Evolutionary conservation across 2,329 filamentous ascomycete genomes (phyloP).

Genomic region (Xylaria sp.): DNA sequence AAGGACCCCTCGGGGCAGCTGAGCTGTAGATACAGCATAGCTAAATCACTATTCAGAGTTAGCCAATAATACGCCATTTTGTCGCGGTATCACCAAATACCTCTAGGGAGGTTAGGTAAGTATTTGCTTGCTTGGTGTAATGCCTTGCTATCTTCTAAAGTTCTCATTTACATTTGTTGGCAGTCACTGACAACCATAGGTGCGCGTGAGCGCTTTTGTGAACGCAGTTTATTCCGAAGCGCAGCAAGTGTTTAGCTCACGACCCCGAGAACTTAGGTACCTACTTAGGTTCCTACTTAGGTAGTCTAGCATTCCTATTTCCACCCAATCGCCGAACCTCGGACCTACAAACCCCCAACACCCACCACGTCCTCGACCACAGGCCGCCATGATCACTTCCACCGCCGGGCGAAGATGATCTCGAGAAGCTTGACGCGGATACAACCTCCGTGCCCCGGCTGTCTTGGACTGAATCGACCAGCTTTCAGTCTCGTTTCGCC

Average conservation of each 20-base stretch:
- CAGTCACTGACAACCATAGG: too few relatives aligned
- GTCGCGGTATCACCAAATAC: conserved; percentile 22
- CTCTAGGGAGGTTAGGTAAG: too few relatives aligned
- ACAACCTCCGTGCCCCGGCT: conserved; percentile 29
- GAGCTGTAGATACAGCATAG: too few relatives aligned
- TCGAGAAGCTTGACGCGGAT: conserved; percentile 35
- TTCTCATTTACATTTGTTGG: too few relatives aligned
- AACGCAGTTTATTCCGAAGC: too few relatives aligned
- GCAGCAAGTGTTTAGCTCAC: too few relatives aligned
- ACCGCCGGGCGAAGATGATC: conserved; percentile 32
- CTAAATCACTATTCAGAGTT: neutral
- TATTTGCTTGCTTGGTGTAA: too few relatives aligned
- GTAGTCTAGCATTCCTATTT: neutral
- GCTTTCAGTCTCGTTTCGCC: conserved; percentile 17
- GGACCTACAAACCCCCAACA: neutral
- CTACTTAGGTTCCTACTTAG: neutral
- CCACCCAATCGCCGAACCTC: neutral
- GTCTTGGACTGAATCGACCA: conserved; percentile 28
- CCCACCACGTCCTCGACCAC: neutral
- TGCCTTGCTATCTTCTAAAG: too few relatives aligned
- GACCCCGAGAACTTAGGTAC: too few relatives aligned
- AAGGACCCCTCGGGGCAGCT: conserved; percentile 3
- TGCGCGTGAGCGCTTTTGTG: too few relatives aligned
- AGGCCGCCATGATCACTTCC: conserved; percentile 30
- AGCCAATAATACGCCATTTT: conserved; percentile 22